phyloP scores from a whole-genome alignment of 208 protist species.

The Crithidia brevicula region DNA sequence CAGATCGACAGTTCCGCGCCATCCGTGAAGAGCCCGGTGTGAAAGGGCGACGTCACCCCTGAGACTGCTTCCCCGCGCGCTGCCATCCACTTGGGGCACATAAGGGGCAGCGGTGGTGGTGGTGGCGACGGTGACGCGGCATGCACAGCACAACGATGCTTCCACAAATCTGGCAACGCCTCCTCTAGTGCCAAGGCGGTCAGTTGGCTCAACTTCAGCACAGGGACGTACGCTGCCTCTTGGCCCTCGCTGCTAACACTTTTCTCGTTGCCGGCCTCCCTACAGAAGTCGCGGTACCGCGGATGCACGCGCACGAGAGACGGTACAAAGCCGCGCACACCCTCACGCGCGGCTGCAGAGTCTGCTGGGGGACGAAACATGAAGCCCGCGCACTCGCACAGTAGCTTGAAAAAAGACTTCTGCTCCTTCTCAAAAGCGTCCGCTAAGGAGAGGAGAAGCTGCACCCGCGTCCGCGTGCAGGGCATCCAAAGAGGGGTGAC shows the following conservation, averaged over 20 bases:
- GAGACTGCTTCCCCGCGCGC: slow-evolving; percentile 7
- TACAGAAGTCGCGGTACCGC: slow-evolving; percentile 67
- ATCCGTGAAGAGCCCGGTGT: slow-evolving; percentile 51
- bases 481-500: slow-evolving; percentile 80
- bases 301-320: slow-evolving; percentile 56
- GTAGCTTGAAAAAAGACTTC: slow-evolving; percentile 62
- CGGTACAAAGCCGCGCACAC: slow-evolving; percentile 49
- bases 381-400: slow-evolving; percentile 42
- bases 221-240: too few relatives aligned
- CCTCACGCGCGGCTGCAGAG: background rate
- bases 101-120: background rate
- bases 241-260: too few relatives aligned
- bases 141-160: too few relatives aligned
- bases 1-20: slow-evolving; percentile 63
- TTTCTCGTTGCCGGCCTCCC: background rate
- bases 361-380: slow-evolving; percentile 41
- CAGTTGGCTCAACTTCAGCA: slow-evolving; percentile 83
- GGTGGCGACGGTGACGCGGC: background rate
- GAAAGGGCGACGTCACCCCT: background rate
- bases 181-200: slow-evolving; percentile 65
- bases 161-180: slow-evolving; percentile 60
- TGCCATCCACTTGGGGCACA: slow-evolving; percentile 21
- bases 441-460: slow-evolving; percentile 61
- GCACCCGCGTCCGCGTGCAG: slow-evolving; percentile 55
- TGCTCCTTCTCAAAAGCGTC: slow-evolving; percentile 20